Base-by-base conservation (phyloP, 306 rosid species). In the Herpetospermum pedunculosum region DNA sequence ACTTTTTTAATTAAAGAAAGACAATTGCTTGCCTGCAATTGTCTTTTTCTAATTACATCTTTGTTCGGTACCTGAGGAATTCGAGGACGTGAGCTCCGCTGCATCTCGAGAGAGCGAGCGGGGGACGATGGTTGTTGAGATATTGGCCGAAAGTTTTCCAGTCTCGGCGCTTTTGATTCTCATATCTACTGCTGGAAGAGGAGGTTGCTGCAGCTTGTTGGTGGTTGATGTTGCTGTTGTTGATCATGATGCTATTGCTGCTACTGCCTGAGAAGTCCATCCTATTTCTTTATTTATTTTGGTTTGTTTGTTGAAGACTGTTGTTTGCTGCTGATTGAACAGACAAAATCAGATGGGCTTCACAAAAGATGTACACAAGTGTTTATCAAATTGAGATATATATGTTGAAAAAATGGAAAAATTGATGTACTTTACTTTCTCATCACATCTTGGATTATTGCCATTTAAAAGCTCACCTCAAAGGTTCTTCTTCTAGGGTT, bases 121-220 rank as follows among this genome's bases (percentile, higher is more conserved):
- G 77, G 0, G 77, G 77, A 4, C 77, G 65, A 18, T 74, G 77
- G 34, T 74, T 74, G 68, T 55, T 53, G 40, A 74, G 77, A 18
- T 74, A 74, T 74, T 74, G 77, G 0, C 77, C 68, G 2, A 74
- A 74, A 12, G 77, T 74, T 40, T 74, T 74, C 77, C 77, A 74
- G 49, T 74, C 77, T 0, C 77, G 77, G 15, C 77, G 77, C 35
- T 74, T 74, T 28, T 74, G 77, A 46, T 74, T 74, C 47, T 74
- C 77, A 26, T 74, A 74, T 28, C 77, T 37, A n/a, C 77, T 74
- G 76, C 76, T 46, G 6, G 74, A 44, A 26, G 74, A 44, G 23
- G 74, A 70, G 15, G 74, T 23, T 37, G 76, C 0, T 72, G 64
- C 48, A 19, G 47, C 34, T 19, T 12, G 55, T 15, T 44, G 73